Evolutionary conservation across 2,329 filamentous ascomycete genomes (phyloP), one percentile per base, ranked within the genome.

Genomic region (Pestalotiopsis sp.): DNA sequence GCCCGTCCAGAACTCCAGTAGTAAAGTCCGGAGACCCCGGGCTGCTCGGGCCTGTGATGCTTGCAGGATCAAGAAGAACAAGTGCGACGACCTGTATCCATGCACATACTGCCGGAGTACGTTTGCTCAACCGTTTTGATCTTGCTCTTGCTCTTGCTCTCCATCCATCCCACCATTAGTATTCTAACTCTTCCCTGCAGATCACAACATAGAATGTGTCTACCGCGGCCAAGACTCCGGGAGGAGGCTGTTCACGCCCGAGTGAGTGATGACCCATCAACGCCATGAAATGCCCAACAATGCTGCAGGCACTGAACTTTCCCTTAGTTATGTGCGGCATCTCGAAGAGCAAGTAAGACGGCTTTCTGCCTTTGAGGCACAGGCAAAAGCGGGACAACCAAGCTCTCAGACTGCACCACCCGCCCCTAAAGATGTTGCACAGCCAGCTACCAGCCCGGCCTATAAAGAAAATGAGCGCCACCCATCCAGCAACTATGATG

Each of bases 11-110:
- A 66, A 66, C 31, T 66, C 63, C 25, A 36, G 63, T 31, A 66
- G 63, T 49, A 66, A 66, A 49, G 63, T 66, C 63, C 63, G 72
- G 61, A 62, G 75, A 63, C 80, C 80, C n/a, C 80, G 82, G n/a
- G 81, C 83, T 20, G 79, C 81, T 11, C 81, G 81, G 68, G 83
- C 83, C 2, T 85, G 83, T 72, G 82, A 84, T 70, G 75, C 81
- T 38, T 85, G 83, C 73, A 77, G 83, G 65, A 70, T 77, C 61
- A 84, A 85, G 75, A 85, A 85, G 75, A 84, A 85, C 74, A 84
- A 83, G 71, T 85, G 83, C 72, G 82, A 84, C 71, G 83, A 84
- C 71, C 74, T 76, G 36, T 81, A 79, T 57, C 69, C 83, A 82
- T 75, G 74, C 66, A 68, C 71, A 17, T 74, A 73, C 59, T 75